Evolutionary conservation across 2,329 filamentous ascomycete species (phyloP).

Genomic region (Ophiostoma montium): DNA sequence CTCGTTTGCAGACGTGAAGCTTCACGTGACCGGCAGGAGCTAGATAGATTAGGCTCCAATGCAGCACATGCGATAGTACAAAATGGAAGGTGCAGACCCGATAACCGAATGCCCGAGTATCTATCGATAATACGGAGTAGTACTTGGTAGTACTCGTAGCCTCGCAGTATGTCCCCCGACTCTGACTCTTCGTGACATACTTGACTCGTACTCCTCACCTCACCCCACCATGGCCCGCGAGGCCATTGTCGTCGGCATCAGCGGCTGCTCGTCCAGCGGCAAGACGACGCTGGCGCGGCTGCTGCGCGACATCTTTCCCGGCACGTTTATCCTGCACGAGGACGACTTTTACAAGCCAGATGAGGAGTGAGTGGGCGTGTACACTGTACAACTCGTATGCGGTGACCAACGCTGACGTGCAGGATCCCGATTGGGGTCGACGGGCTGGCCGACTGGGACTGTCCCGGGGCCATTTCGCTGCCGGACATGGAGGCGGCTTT

Average conservation of each 20-base stretch:
- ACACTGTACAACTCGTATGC: background rate
- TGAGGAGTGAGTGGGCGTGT: conserved; percentile 49
- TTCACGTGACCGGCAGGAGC: conserved; percentile 2
- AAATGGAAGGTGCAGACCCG: background rate
- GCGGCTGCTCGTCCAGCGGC: conserved; percentile 80
- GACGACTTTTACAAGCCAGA: conserved; percentile 93
- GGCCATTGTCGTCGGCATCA: conserved; percentile 62
- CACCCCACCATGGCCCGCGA: conserved; percentile 18
- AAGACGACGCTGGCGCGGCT: conserved; percentile 88
- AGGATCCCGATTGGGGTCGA: conserved; percentile 39
- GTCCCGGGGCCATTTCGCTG: conserved; percentile 62
- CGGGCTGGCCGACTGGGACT: conserved; percentile 81
- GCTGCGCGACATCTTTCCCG: conserved; percentile 66
- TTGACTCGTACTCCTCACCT: too few relatives aligned
- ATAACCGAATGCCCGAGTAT: too few relatives aligned
- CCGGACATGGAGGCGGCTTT: conserved; percentile 53
- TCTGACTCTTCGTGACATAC: too few relatives aligned
- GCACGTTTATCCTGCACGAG: conserved; percentile 74
- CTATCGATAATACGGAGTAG: too few relatives aligned
- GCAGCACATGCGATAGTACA: background rate
- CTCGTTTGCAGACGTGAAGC: too few relatives aligned
- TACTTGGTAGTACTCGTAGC: too few relatives aligned
- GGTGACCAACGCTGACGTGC: background rate
- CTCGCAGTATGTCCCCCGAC: too few relatives aligned
- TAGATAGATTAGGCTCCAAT: background rate